Evolutionary conservation across 2,329 filamentous ascomycete genomes (phyloP).

Genomic region (Stemphylium beticola): DNA sequence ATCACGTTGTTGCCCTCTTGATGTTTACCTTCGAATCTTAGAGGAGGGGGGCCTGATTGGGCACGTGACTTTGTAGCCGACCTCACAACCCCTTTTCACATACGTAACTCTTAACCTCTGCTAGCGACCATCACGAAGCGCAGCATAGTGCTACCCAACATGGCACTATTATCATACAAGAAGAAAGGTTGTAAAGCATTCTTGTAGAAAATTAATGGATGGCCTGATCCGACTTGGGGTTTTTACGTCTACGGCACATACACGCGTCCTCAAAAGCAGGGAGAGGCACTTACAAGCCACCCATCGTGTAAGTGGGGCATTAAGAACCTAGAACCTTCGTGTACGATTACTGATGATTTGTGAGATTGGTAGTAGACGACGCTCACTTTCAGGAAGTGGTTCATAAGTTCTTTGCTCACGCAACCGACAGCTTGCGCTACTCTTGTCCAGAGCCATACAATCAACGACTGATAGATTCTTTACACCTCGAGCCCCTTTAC

Average conservation of each 20-base stretch:
- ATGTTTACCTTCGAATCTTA: too few species aligned
- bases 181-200: neutral
- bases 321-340: neutral
- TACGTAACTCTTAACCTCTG: too few species aligned
- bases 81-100: too few species aligned
- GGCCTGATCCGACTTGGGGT: neutral
- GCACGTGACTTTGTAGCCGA: neutral
- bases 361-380: neutral
- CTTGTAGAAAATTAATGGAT: neutral
- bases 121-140: too few species aligned
- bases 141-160: too few species aligned
- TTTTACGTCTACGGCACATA: slow-evolving; percentile 7
- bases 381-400: slow-evolving; percentile 8
- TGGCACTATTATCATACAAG: too few species aligned
- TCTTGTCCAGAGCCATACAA: slow-evolving; percentile 10
- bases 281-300: neutral
- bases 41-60: too few species aligned
- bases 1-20: too few species aligned
- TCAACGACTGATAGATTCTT: slow-evolving; percentile 7
- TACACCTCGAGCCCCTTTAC: slow-evolving; percentile 4
- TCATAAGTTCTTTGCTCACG: neutral
- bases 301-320: neutral
- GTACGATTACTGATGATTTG: neutral
- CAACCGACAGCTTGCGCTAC: slow-evolving; percentile 3
- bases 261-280: slow-evolving; percentile 2